Evolutionary conservation across 331 rosid genomes (phyloP), one percentile per base, ranked within the genome.

Genomic region (Ulmus americana): DNA sequence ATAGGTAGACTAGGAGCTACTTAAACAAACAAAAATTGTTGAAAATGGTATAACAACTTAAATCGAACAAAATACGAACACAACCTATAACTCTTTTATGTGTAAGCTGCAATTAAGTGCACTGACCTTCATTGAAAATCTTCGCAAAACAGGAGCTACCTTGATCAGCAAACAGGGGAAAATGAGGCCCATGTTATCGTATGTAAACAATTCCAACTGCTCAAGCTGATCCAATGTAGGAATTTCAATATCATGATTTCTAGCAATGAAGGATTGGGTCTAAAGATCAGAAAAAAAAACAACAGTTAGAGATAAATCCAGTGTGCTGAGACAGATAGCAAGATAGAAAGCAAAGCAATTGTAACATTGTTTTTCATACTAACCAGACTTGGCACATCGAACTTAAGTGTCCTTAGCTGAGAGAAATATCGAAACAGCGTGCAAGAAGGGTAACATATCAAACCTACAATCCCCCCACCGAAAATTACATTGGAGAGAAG

Each of bases 101-200:
- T 16, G n/a, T 48, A 48, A 48, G 53, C 53, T 10, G 39, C 50
- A 43, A 43, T 39, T 10, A 60, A 15, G 38, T 7, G 15, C 22
- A 63, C 54, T 47, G 12, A 63, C 39, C 58, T 48, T 7, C 43
- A 39, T 39, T 8, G 45, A 15, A 48, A 63, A 15, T 44, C 45
- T 48, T 20, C 16, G 42, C 68, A 63, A 48, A 11, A 63, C 1
- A 39, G 68, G 39, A 39, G 55, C 55, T 5, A 39, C 68, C 41
- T 38, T 48, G 13, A 39, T 8, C 68, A 63, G 6, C 43, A 16
- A 49, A 63, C 45, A 6, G n/a, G 45, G 41, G 12, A 7, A 18
- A 46, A 49, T 45, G 10, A 63, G 56, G 16, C 58, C 7, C 8
- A 1, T 10, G 10, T 4, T 4, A 8, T 3, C 12, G 7, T 13